Percentiles rank a stretch among this genome's conserved stretches.
These are phyloP conservation scores for Bretschneidera sinensis DNA, from an alignment of 345 rosid genomes.

Conservation along the genomic window DNA sequence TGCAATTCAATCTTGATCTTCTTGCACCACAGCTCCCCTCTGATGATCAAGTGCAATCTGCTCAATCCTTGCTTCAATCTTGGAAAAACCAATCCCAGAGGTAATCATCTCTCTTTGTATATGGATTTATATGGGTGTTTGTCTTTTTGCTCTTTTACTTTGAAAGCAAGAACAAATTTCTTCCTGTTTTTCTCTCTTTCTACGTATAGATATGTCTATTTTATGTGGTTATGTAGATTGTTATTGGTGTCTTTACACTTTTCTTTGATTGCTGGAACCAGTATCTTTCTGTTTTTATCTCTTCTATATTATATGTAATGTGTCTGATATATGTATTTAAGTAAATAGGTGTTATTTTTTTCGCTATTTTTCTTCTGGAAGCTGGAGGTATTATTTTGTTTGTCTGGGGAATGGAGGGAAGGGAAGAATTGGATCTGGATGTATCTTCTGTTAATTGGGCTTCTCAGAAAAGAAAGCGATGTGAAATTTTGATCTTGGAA, in stretches of 20 bases:
- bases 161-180: background rate
- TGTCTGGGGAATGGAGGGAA: too few relatives aligned
- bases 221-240: too few relatives aligned
- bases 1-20: constrained; percentile 76
- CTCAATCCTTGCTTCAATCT: constrained; percentile 54
- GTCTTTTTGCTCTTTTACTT: background rate
- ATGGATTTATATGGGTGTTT: background rate
- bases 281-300: background rate
- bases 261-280: too few relatives aligned
- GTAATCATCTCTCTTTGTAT: constrained; percentile 21
- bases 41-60: constrained; percentile 47
- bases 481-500: background rate
- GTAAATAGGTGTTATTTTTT: too few relatives aligned
- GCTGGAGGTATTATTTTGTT: too few relatives aligned
- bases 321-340: too few relatives aligned
- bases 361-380: too few relatives aligned
- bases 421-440: too few relatives aligned
- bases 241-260: too few relatives aligned
- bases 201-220: too few relatives aligned
- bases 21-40: constrained; percentile 81
- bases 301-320: background rate
- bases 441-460: background rate
- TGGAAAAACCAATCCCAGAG: constrained; percentile 60
- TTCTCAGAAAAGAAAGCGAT: background rate
- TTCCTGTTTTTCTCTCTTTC: background rate